Evolutionary conservation across 148 eudicot genomes (phyloP), one percentile per base, ranked within the genome.

Genomic region (Arctostaphylos glauca): DNA sequence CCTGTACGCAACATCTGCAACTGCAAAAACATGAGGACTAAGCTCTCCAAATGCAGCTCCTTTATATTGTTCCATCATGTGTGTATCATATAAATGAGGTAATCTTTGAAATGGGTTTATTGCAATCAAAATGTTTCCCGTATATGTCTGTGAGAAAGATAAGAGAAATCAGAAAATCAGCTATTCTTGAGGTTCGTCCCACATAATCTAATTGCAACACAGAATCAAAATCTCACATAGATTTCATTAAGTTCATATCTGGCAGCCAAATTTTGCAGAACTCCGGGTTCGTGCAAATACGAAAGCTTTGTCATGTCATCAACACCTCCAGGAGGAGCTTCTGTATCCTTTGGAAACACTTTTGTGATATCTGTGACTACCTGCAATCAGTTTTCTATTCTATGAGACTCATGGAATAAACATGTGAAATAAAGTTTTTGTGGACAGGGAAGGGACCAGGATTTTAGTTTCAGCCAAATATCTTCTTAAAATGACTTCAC

Each of bases 251-350:
- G 93, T 84, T 95, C 95, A 85, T 96, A 96, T 96, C 99, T 90
- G 87, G 91, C 80, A 55, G 98, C 94, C 85, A 96, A 84, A 81
- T 96, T 96, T 86, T 90, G 90, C 76, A 96, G 88, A 73, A 96
- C 99, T 85, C 99, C 99, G 1, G 99, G 99, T 88, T 96, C 99
- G 87, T 96, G 99, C 88, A 96, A 89, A 88, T 94, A 96, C 72
- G 99, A 91, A 79, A 96, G 99, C 89, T 92, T 94, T 82, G 99
- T 96, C 99, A 96, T 96, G 91, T 96, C 99, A 86, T 96, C 99
- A 43, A 94, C 99, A 84, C 99, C 99, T 83, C 95, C 99, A 68
- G 92, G 97, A 84, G 99, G 94, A 85, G 98, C 97, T 89, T 96
- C 99, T 78, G 95, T 93, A 68, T 96, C 99, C 86, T 94, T 93